phyloP scores from a whole-genome alignment of 495 filamentous ascomycete species.

The Daldinia vernicosa region DNA sequence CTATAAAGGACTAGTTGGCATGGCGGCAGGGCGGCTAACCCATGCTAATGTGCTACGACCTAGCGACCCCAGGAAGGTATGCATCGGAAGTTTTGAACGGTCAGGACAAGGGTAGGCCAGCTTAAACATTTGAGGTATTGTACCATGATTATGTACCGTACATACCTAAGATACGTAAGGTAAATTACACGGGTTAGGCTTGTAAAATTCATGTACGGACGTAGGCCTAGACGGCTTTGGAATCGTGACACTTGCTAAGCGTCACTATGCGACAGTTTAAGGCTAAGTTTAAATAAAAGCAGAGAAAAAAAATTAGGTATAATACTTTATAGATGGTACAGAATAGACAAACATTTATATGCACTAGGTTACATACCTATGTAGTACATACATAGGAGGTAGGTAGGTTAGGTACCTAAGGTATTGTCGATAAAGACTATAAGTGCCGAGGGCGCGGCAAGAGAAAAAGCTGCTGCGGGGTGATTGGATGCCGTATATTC shows the following conservation, averaged over 20 bases:
- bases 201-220: neutral
- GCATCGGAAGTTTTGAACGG: slow-evolving; percentile 39
- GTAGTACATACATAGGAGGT: too few relatives aligned
- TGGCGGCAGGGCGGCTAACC: slow-evolving; percentile 23
- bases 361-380: neutral
- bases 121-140: slow-evolving; percentile 1
- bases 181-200: slow-evolving; percentile 1
- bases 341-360: slow-evolving; percentile 14
- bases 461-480: slow-evolving; percentile 5
- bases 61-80: slow-evolving; percentile 22
- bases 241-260: slow-evolving; percentile 18
- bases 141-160: neutral
- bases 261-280: slow-evolving; percentile 14
- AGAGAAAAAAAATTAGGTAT: neutral
- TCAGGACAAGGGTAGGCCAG: slow-evolving; percentile 17
- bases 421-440: slow-evolving; percentile 10
- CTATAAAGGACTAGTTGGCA: slow-evolving; percentile 20
- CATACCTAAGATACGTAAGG: neutral
- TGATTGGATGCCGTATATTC: slow-evolving; percentile 42
- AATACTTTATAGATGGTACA: neutral
- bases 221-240: slow-evolving; percentile 1
- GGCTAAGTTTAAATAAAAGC: neutral
- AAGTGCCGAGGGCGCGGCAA: slow-evolving; percentile 26
- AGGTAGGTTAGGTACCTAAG: too few relatives aligned
- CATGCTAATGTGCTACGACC: slow-evolving; percentile 18